Evolutionary conservation across 2,329 filamentous ascomycete genomes (phyloP), one percentile per base, ranked within the genome.

Genomic region (Monilinia aucupariae): DNA sequence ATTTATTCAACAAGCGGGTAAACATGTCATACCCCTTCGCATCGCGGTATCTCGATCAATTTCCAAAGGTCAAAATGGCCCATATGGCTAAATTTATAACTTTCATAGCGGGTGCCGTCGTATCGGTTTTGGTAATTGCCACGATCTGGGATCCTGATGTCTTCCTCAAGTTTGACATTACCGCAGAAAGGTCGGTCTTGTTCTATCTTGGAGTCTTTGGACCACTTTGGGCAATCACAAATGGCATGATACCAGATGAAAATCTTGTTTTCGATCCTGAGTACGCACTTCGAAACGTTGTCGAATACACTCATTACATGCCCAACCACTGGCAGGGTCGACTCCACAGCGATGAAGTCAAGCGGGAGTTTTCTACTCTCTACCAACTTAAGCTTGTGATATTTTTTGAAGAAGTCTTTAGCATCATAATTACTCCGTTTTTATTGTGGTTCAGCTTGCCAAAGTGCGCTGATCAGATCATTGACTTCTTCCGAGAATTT

Each of bases 401-500:
- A 64, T 97, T 99, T 71, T 73, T 96, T 2, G 92, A 97, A 74
- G 94, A 99, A 72, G 86, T 97, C 5, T 76, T 97, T 65, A 93
- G 92, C 71, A 96, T 99, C 74, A 84, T 97, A 61, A 88, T 96
- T 63, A 96, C 93, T 0, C 94, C 94, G 0, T 87, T 96, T 70
- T 84, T 99, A 49, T 82, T 99, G 15, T 89, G 92, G 77, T 88
- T 90, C 72, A 92, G 90, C 65, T 81, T 97, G 41, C 91, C 92
- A 0, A 89, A 87, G 69, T 96, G 90, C 75, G 93, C 90, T 73
- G 93, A 97, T 69, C 90, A 92, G 64, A 88, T 99, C 67, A 88
- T 97, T 64, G 94, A 99, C 76, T 99, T 99, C 76, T 97, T 99
- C 79, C 87, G 94, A 47, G 94, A 99, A 74, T 97, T 97, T 70